Evolutionary conservation across 192 early-diverging fungal species (phyloP).

Genomic region (Umbelopsis sp.): DNA sequence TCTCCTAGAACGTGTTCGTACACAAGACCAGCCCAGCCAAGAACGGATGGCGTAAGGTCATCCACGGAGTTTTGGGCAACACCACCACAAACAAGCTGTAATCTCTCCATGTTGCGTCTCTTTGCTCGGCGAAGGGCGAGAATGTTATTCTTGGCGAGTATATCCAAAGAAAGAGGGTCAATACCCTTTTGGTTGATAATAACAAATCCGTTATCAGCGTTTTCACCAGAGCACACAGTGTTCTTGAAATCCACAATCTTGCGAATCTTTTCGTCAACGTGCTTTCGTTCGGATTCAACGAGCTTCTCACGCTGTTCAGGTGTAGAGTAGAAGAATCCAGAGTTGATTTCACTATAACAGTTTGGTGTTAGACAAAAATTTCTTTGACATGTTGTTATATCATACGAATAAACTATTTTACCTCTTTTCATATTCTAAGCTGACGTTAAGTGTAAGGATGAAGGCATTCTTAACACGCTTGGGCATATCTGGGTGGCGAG

Average conservation of each 20-base stretch:
- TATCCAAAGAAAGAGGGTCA: slow-evolving; percentile 95
- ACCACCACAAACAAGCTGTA: slow-evolving; percentile 95
- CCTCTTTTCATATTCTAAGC: slow-evolving; percentile 99
- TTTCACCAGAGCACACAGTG: slow-evolving; percentile 79
- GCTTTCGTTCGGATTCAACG: slow-evolving; percentile 95
- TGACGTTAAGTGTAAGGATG: slow-evolving; percentile 95
- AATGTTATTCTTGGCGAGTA: slow-evolving; percentile 95
- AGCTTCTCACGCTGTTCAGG: slow-evolving; percentile 99
- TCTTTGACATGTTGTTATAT: slow-evolving; percentile 13
- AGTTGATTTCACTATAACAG: slow-evolving; percentile 82
- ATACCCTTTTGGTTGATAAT: slow-evolving; percentile 99
- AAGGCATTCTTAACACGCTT: slow-evolving; percentile 89
- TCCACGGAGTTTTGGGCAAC: slow-evolving; percentile 97
- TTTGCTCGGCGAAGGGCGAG: slow-evolving; percentile 95
- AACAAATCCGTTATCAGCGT: slow-evolving; percentile 88
- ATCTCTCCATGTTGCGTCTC: slow-evolving; percentile 99
- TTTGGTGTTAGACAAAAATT: background rate
- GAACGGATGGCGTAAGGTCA: slow-evolving; percentile 79
- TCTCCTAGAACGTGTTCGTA: slow-evolving; percentile 98
- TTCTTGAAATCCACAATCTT: slow-evolving; percentile 98
- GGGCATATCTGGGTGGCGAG: slow-evolving; percentile 99
- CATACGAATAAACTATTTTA: slow-evolving; percentile 19
- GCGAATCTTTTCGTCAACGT: slow-evolving; percentile 91
- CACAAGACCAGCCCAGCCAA: slow-evolving; percentile 90
- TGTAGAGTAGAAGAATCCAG: slow-evolving; percentile 97